Conservation (phyloP, 495 filamentous ascomycete species). For the Lindgomyces ingoldianus region DNA sequence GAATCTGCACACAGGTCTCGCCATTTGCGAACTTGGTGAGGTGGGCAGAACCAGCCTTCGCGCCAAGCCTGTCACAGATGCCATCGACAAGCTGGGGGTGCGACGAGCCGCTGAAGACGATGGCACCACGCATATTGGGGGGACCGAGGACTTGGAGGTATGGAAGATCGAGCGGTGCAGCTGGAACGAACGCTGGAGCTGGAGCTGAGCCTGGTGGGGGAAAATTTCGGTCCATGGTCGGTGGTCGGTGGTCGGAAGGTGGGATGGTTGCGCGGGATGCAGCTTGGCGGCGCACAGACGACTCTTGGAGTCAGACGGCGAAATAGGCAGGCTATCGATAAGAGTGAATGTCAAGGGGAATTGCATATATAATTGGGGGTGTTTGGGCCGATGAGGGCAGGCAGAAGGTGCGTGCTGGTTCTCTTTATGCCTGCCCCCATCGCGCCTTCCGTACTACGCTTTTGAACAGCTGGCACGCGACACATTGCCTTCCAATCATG, state of each 20-base stretch:
- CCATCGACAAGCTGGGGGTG: slow-evolving; percentile 68
- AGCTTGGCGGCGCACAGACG: background rate
- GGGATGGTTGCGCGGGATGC: background rate
- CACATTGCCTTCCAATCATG: slow-evolving; percentile 20
- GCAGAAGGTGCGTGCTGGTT: no score
- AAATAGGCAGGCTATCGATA: background rate
- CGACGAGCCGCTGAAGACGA: slow-evolving; percentile 71
- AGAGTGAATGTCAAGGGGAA: background rate
- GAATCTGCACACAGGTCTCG: slow-evolving; percentile 92
- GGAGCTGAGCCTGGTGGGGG: background rate
- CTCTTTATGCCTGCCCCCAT: background rate
- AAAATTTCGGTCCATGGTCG: background rate
- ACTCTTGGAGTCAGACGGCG: background rate
- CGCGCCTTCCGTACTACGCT: background rate
- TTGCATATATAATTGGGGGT: no score
- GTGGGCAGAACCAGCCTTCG: slow-evolving; percentile 62
- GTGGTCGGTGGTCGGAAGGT: background rate
- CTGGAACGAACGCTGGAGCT: background rate
- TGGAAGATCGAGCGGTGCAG: slow-evolving; percentile 5
- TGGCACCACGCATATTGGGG: slow-evolving; percentile 62
- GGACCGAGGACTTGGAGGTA: slow-evolving; percentile 13
- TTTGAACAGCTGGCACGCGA: slow-evolving; percentile 15
- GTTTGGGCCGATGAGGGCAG: no score
- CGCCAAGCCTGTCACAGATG: slow-evolving; percentile 72
- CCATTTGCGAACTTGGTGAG: slow-evolving; percentile 80